Percentiles rank a stretch among this genome's conserved stretches.
Conservation (phyloP, 129 eudicot genomes). For the carrot (Daucus carota) region DNA sequence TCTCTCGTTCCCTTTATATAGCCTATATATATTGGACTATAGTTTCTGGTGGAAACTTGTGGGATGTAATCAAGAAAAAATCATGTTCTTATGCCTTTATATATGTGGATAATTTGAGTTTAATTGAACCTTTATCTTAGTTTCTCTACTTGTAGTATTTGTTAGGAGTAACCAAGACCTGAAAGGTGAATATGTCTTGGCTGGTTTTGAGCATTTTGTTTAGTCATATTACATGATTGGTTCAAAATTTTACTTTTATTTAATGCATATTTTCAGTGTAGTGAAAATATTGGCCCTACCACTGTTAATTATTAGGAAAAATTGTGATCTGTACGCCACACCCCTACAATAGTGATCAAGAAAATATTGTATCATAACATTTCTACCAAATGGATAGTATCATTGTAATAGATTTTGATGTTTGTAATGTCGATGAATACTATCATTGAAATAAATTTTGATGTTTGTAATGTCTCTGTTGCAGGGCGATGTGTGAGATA, state of each 20-base stretch:
- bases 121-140: background rate
- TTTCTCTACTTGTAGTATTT: background rate
- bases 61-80: too few relatives aligned
- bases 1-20: too few relatives aligned
- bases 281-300: background rate
- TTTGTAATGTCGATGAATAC: background rate
- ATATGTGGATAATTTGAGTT: background rate
- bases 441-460: background rate
- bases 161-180: background rate
- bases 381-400: background rate
- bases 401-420: background rate
- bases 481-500: conserved; percentile 82
- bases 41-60: too few relatives aligned
- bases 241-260: too few relatives aligned
- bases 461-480: conserved; percentile 3
- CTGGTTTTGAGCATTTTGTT: too few relatives aligned
- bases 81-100: too few relatives aligned
- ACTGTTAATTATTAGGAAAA: background rate
- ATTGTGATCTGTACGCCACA: too few relatives aligned
- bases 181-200: background rate
- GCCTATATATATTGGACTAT: too few relatives aligned
- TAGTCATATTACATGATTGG: too few relatives aligned
- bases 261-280: too few relatives aligned
- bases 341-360: background rate
- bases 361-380: background rate